Base-by-base conservation (phyloP, 345 rosid genomes). In the Gossypium arboreum region DNA sequence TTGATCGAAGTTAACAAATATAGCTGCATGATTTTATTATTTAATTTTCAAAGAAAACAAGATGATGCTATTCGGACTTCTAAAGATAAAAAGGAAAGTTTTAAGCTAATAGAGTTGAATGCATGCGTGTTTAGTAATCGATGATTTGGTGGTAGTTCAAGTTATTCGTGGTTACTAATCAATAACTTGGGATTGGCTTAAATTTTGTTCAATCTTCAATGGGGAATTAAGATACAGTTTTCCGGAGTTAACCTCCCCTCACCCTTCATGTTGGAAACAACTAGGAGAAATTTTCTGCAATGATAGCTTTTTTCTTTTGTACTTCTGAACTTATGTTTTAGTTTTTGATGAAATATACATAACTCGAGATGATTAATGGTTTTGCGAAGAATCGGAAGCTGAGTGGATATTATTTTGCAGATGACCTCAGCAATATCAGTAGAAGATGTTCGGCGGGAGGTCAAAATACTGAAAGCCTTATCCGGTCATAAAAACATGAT, bases 361-460 rank as follows among this genome's bases (percentile, higher is more conserved):
- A 6, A 66, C 52, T 44, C 5, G 20, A 44, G 17, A 44, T 66
- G 52, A 45, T 44, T 66, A 66, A 44, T 44, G 48, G 68, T 41
- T 64, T 64, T 64, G 47, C 39, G 74, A 17, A 64, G 68, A 27
- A 68, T 71, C 68, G 51, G 24, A 59, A 51, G 54, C 27, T 77
- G 55, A 74, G 55, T 50, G 11, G 12, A 63, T 75, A 16, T 75
- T 52, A 25, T 57, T 70, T 80, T 82, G 83, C 92, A 96, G 99
- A 96, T 96, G 99, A 88, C 98, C 54, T 82, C 98, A 68, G 82
- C 94, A 41, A 81, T 92, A 78, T 76, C 98, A 2, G 82, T 91
- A 75, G 99, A 95, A 86, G 99, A 95, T 84, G 97, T 93, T 75
- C 92, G 97, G 24, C 79, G 97, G 81, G 99, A 95, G 83, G 99